These are phyloP conservation scores for Termitomyces sp. DNA, from an alignment of 768 basidiomycete genomes.

Conservation along the genomic window DNA sequence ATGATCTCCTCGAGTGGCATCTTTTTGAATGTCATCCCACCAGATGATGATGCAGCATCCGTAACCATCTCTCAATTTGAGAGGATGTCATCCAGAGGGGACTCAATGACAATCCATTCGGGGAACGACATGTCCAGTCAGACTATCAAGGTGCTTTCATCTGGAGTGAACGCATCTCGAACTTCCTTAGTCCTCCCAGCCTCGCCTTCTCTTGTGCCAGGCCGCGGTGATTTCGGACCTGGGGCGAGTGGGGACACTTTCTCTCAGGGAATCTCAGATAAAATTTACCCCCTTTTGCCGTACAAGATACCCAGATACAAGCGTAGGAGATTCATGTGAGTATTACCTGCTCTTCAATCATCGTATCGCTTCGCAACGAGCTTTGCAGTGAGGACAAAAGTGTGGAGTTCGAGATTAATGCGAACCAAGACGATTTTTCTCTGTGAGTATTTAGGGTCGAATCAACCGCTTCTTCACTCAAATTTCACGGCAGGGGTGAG, in stretches of 20 bases:
- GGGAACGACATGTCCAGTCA: not conserved
- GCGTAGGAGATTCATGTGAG: conserved; percentile 6
- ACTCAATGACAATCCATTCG: not conserved
- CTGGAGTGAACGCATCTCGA: not conserved
- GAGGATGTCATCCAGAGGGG: not conserved
- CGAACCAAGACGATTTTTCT: not conserved
- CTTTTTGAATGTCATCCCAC: not conserved
- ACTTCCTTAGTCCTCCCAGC: not conserved
- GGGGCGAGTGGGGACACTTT: not conserved
- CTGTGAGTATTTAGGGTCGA: not conserved
- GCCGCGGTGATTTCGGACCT: not conserved
- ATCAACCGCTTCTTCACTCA: not conserved
- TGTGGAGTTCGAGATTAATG: not conserved
- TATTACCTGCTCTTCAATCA: not conserved
- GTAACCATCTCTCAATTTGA: not conserved
- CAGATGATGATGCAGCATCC: not conserved
- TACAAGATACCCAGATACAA: conserved; percentile 5
- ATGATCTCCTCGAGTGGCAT: not conserved
- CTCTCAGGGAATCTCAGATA: not conserved
- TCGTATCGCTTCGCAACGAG: not conserved
- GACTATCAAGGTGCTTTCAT: not conserved
- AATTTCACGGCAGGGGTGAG: not conserved
- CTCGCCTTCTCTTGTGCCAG: not conserved
- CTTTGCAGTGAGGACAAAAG: not conserved
- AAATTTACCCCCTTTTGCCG: conserved; percentile 4